These are phyloP conservation scores for Trifolium pratense DNA, from an alignment of 306 rosid species.

Conservation along the genomic window DNA sequence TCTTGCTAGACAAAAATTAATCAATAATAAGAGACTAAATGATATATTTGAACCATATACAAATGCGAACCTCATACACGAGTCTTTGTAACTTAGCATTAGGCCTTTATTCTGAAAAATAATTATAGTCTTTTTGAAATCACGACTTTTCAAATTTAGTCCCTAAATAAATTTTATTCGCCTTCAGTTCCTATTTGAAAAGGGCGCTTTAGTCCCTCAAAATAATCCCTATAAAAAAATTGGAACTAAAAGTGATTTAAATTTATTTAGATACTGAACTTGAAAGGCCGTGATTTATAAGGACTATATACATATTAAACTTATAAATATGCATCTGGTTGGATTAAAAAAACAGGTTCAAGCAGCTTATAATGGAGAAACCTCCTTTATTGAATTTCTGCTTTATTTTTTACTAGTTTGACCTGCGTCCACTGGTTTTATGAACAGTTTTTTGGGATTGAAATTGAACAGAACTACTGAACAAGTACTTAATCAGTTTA, in stretches of 20 bases:
- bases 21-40: not conserved
- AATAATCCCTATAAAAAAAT: not conserved
- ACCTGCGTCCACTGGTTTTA: not conserved
- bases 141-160: not conserved
- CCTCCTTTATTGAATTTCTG: not conserved
- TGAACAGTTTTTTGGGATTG: not conserved
- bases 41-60: constrained; percentile 2
- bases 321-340: too few relatives aligned
- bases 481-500: not conserved
- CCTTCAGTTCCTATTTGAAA: not conserved
- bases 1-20: not conserved
- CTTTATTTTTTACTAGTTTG: not conserved
- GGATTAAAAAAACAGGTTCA: not conserved
- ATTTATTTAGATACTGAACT: not conserved
- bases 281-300: too few relatives aligned
- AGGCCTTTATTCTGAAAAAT: not conserved
- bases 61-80: not conserved
- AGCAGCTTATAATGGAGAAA: not conserved
- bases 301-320: too few relatives aligned
- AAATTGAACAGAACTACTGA: not conserved
- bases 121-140: not conserved
- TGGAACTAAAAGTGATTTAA: not conserved
- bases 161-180: not conserved
- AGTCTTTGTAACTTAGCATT: not conserved
- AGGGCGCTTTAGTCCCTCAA: not conserved